Evolutionary conservation across 768 basidiomycete genomes (phyloP), one percentile per base, ranked within the genome.

Genomic region (Termitomyces sp.): DNA sequence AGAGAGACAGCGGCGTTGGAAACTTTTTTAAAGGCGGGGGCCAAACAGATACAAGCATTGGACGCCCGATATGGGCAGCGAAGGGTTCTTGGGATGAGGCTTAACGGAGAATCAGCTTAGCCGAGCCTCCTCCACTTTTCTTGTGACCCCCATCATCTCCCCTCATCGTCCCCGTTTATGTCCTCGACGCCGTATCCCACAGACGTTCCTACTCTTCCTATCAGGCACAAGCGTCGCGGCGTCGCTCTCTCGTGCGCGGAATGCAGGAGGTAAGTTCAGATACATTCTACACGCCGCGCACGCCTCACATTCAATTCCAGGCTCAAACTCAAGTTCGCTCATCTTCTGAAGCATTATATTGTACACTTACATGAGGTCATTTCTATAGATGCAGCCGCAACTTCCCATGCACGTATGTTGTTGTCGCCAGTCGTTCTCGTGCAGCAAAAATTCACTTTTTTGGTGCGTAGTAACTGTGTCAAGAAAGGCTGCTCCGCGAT

Each of bases 161-260:
- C 70, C 16, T 67, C 40, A 16, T 39, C 16, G 40, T n/a, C n/a
- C 18, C 12, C 33, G 33, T 20, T 69, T 8, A 68, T 67, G 66
- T 62, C 67, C 60, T 66, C 67, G 38, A 58, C 56, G 63, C 69
- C 60, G 63, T 68, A 58, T 62, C 64, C 60, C 63, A 45, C 70
- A 22, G 67, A 72, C 3, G 40, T 44, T 2, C 28, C 55, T 12
- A 32, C 28, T 56, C 55, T 70, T 58, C 67, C 75, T 58, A 69
- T 71, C 48, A 73, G 75, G 40, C 74, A 76, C 69, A 86, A 81
- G 75, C 84, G 80, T 69, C 81, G 78, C 64, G 84, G 81, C 32
- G 78, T 81, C 13, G 81, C 84, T 24, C 74, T 87, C 12, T 86
- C 84, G 1, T 89, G 88, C 72, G 86, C 86, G 7, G 88, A 89